Conservation (phyloP, 1,284 basidiomycete genomes). For the Malassezia arunalokei region DNA sequence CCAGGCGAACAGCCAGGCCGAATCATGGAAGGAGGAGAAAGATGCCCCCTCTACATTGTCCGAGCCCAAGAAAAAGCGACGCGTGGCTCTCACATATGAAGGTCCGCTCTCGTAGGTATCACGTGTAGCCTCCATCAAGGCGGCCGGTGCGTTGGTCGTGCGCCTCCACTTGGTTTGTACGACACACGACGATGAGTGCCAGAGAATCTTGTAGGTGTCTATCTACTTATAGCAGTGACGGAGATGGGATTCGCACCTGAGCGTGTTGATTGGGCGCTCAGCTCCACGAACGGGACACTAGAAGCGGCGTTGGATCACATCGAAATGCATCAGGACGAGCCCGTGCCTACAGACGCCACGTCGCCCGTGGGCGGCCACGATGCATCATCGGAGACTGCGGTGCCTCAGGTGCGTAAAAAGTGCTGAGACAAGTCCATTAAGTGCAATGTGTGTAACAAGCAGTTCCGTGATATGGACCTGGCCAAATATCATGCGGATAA, state of each 20-base stretch:
- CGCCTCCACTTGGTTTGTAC: not conserved
- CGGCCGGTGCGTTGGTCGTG: not conserved
- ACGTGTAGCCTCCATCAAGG: not conserved
- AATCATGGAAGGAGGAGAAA: conserved; percentile 21
- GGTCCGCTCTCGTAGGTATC: conserved; percentile 21
- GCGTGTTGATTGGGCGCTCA: conserved; percentile 43
- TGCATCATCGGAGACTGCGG: conserved; percentile 14
- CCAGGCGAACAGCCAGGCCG: conserved; percentile 35
- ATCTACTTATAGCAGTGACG: conserved; percentile 19
- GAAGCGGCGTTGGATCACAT: conserved; percentile 43
- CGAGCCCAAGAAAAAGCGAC: conserved; percentile 75
- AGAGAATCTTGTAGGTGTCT: conserved; percentile 8
- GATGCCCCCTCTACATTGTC: not conserved
- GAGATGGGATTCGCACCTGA: conserved; percentile 43
- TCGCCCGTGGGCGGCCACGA: not conserved
- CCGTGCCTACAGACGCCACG: conserved; percentile 19
- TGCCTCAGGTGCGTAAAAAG: conserved; percentile 23
- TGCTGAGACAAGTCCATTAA: conserved; percentile 26
- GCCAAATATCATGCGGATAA: conserved; percentile 92
- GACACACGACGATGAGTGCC: conserved; percentile 6
- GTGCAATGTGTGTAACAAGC: conserved; percentile 39
- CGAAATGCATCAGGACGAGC: conserved; percentile 33
- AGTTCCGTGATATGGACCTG: conserved; percentile 63
- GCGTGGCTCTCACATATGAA: conserved; percentile 61
- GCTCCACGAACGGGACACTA: conserved; percentile 26